Base-by-base conservation (phyloP, 2,329 filamentous ascomycete genomes). In the Alternaria arbusti region DNA sequence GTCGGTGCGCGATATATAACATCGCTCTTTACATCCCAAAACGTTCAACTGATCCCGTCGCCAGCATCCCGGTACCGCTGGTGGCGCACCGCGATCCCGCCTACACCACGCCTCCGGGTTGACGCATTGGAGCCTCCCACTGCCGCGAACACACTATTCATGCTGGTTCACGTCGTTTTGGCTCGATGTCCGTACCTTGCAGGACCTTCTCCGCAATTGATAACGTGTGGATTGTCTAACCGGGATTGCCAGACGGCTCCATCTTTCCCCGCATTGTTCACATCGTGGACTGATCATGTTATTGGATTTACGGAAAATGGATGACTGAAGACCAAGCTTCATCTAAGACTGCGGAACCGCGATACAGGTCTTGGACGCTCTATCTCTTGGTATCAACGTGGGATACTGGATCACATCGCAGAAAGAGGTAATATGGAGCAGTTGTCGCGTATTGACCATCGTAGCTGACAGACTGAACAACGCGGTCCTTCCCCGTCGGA, bases 21-120 rank as follows among this genome's bases (percentile, higher is more conserved):
- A 40, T 61, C 58, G 64, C 61, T 54, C 54, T 64, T 25, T 52
- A 64, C 52, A 57, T 57, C 64, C 61, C 44, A 60, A 68, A 57
- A 57, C 50, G 64, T 54, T 20, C 30, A 67, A 47, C 13, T 9
- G 47, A 63, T 58, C 61, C 63, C 32, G 66, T 32, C 44, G 43
- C 55, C 43, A 20, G 36, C 47, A 49, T n/a, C 47, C 25, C 43
- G 20, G 28, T 45, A 25, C 17, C 26, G n/a, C n/a, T 46, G 28
- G 44, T 32, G 45, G 26, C 45, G 51, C 59, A n/a, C 50, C 40
- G 58, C 32, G 23, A 30, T 28, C 50, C 22, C 46, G 26, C n/a
- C 20, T n/a, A 23, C 11, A 40, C 45, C 15, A 36, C 23, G 23
- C 20, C 54, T 11, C 28, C 22, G 26, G 40, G 40, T 43, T 32